These are phyloP conservation scores for Miamiensis avidus DNA, from an alignment of 169 alveolate genomes.

Conservation along the genomic window DNA sequence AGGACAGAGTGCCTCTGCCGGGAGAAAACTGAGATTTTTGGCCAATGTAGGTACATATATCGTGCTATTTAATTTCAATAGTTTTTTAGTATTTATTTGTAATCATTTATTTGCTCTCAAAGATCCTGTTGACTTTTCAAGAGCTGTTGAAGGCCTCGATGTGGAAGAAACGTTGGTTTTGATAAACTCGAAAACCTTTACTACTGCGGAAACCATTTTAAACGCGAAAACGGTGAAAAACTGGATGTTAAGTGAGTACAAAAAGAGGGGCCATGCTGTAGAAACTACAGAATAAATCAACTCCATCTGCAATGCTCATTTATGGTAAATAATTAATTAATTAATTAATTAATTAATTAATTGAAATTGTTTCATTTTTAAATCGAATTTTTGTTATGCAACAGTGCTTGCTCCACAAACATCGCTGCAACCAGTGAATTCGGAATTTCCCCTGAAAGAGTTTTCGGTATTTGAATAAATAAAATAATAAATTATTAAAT, in stretches of 20 bases:
- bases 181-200: slow-evolving; percentile 97
- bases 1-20: slow-evolving; percentile 53
- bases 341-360: too few relatives aligned
- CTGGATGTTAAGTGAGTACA: slow-evolving; percentile 85
- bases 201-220: slow-evolving; percentile 99
- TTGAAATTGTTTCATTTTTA: too few relatives aligned
- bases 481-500: too few relatives aligned
- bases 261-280: slow-evolving; percentile 55
- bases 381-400: too few relatives aligned
- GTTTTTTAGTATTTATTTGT: too few relatives aligned
- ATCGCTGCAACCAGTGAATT: slow-evolving; percentile 90
- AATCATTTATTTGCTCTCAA: not conserved
- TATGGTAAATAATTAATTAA: too few relatives aligned
- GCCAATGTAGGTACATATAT: slow-evolving; percentile 90
- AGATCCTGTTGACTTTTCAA: slow-evolving; percentile 96
- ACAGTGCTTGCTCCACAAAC: slow-evolving; percentile 96
- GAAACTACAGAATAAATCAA: slow-evolving; percentile 48
- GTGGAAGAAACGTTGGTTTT: slow-evolving; percentile 94
- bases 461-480: slow-evolving; percentile 83
- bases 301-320: slow-evolving; percentile 30
- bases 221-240: slow-evolving; percentile 94
- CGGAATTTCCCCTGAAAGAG: slow-evolving; percentile 93
- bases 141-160: slow-evolving; percentile 93
- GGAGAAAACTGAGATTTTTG: slow-evolving; percentile 89
- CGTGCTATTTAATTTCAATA: not conserved